Evolutionary conservation across 306 rosid genomes (phyloP).

Genomic region (Vigna mungo): DNA sequence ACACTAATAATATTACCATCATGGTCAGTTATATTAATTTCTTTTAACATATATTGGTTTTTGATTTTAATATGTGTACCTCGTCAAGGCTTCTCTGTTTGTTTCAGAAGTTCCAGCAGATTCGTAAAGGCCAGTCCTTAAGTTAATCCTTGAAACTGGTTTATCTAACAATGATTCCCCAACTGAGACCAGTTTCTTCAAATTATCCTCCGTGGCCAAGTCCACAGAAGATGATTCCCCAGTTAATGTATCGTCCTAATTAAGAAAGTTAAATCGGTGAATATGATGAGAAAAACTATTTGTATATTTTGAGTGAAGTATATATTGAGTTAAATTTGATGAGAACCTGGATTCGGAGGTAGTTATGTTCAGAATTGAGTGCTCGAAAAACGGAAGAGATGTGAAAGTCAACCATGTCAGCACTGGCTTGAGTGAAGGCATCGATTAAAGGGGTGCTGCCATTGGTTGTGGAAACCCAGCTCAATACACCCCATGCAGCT

Average conservation of each 20-base stretch:
- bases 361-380: constrained; percentile 51
- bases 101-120: constrained; percentile 30
- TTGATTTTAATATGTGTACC: constrained; percentile 36
- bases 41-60: too few relatives aligned
- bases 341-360: constrained; percentile 67
- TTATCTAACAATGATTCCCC: constrained; percentile 62
- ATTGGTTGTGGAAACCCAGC: constrained; percentile 51
- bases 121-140: constrained; percentile 54
- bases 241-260: constrained; percentile 60
- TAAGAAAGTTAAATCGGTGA: background rate
- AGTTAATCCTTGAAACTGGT: constrained; percentile 63
- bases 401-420: constrained; percentile 65
- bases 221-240: constrained; percentile 59
- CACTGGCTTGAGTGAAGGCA: constrained; percentile 51
- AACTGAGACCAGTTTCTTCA: constrained; percentile 54
- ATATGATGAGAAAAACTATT: background rate
- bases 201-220: constrained; percentile 58
- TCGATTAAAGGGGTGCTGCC: constrained; percentile 62
- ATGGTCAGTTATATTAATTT: too few relatives aligned
- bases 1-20: too few relatives aligned
- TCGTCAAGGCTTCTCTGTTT: constrained; percentile 61
- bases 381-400: constrained; percentile 55
- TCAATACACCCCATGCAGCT: constrained; percentile 66
- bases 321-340: background rate
- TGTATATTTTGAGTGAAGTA: too few relatives aligned